A percentile compares a stretch with the other conserved stretches of the same genome.
These are phyloP conservation scores for Pichia gijzeniarum DNA, from an alignment of 805 yeast species.

Conservation along the genomic window DNA sequence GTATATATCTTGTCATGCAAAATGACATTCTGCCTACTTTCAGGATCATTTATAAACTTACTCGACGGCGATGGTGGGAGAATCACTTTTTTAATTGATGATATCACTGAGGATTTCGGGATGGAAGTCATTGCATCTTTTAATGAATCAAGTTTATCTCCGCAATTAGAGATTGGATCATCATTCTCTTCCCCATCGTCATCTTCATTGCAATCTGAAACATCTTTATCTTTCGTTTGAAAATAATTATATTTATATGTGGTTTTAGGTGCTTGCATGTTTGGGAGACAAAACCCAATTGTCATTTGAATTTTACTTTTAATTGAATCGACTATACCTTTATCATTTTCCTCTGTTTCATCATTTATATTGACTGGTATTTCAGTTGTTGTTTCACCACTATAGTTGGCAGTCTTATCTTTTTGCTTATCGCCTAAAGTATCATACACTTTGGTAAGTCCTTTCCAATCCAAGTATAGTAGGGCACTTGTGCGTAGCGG, in stretches of 20 bases:
- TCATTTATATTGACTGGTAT: conserved; percentile 27
- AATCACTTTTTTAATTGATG: conserved; percentile 70
- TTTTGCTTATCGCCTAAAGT: conserved; percentile 13
- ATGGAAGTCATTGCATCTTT: conserved; percentile 22
- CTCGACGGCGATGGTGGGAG: conserved; percentile 75
- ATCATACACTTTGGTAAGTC: conserved; percentile 45
- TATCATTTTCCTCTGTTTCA: background rate
- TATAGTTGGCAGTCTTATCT: background rate
- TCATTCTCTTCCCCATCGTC: conserved; percentile 12
- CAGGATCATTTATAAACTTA: conserved; percentile 63
- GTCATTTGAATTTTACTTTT: conserved; percentile 35
- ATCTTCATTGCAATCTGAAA: conserved; percentile 9
- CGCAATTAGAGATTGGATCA: conserved; percentile 13
- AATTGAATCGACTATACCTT: conserved; percentile 12
- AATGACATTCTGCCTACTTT: conserved; percentile 51
- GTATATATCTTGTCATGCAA: conserved; percentile 79
- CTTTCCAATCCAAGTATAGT: conserved; percentile 80
- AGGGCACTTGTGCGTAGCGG: conserved; percentile 88
- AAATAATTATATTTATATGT: conserved; percentile 23
- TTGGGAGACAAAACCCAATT: conserved; percentile 37
- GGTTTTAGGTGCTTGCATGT: conserved; percentile 18
- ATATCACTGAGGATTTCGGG: conserved; percentile 71
- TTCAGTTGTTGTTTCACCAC: conserved; percentile 20
- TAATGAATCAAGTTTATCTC: conserved; percentile 1
- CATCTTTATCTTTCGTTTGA: conserved; percentile 22